A percentile compares a stretch with the other conserved stretches of the same genome.
These are phyloP conservation scores for Alternaria arbusti DNA, from an alignment of 2,329 filamentous ascomycete genomes.

Conservation along the genomic window DNA sequence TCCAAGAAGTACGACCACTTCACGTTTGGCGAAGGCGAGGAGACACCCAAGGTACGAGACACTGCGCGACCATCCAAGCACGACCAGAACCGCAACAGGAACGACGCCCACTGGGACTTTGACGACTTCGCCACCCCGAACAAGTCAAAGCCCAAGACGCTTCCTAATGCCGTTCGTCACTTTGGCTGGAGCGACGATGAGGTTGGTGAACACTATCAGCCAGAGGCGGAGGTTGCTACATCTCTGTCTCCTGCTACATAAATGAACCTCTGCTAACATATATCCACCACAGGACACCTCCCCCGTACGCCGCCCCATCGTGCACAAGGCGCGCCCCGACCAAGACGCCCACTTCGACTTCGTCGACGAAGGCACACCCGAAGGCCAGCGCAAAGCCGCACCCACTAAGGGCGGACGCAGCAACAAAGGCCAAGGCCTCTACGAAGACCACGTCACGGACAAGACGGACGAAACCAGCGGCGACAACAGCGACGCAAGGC, in stretches of 20 bases:
- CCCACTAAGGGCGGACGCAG: conserved; percentile 57
- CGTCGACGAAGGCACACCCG: conserved; percentile 72
- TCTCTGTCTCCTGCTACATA: conserved; percentile 1
- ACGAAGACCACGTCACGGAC: conserved; percentile 76
- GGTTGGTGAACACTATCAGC: conserved; percentile 41
- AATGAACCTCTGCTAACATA: conserved; percentile 24
- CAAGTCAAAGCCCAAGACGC: conserved; percentile 70
- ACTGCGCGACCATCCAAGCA: conserved; percentile 62
- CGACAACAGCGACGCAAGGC: conserved; percentile 49
- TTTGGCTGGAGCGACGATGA: conserved; percentile 78
- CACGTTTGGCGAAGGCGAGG: conserved; percentile 72
- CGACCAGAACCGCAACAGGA: conserved; percentile 9
- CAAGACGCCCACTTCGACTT: conserved; percentile 85
- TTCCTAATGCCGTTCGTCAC: conserved; percentile 75
- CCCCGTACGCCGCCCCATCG: conserved; percentile 64
- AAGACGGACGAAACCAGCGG: conserved; percentile 53
- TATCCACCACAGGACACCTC: conserved; percentile 58
- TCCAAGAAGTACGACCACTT: conserved; percentile 86
- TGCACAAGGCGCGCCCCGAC: conserved; percentile 75
- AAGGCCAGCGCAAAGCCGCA: conserved; percentile 53
- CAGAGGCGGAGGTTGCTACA: conserved; percentile 21
- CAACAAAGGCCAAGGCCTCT: conserved; percentile 74
- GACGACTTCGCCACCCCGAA: conserved; percentile 84
- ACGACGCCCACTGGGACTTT: conserved; percentile 74
- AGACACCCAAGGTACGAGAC: conserved; percentile 40